phyloP scores from a whole-genome alignment of 1,139 yeast genomes.

The Debaryomyces fabryi region DNA sequence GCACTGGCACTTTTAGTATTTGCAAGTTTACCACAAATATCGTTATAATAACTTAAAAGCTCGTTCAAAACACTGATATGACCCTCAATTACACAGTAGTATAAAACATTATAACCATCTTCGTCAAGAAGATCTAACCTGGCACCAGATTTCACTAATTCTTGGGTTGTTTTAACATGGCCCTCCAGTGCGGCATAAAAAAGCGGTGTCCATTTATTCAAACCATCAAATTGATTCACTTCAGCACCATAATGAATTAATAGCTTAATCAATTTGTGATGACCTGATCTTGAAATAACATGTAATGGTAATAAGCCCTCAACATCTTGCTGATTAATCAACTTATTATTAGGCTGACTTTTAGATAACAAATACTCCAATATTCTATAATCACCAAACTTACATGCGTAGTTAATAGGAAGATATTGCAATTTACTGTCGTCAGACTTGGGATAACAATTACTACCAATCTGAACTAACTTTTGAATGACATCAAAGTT shows the following conservation, averaged over 20 bases:
- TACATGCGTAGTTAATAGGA: conserved; percentile 90
- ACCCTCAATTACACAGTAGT: conserved; percentile 94
- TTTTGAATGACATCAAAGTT: conserved; percentile 56
- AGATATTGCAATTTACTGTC: conserved; percentile 62
- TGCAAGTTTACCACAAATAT: conserved; percentile 20
- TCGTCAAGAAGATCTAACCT: conserved; percentile 75
- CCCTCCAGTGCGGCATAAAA: conserved; percentile 92
- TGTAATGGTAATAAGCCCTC: conserved; percentile 90
- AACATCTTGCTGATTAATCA: conserved; percentile 64
- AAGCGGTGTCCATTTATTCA: conserved; percentile 92
- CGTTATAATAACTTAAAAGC: conserved; percentile 41
- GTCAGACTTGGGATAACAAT: conserved; percentile 55
- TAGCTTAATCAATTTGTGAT: conserved; percentile 64
- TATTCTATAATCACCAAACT: conserved; percentile 74
- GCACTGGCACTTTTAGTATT: background rate
- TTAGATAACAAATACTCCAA: conserved; percentile 58
- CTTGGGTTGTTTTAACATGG: conserved; percentile 68
- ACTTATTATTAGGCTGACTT: conserved; percentile 26
- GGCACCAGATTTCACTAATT: conserved; percentile 74
- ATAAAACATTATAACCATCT: conserved; percentile 79
- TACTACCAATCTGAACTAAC: conserved; percentile 51
- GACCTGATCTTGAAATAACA: conserved; percentile 86
- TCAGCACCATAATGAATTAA: conserved; percentile 75
- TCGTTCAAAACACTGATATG: conserved; percentile 78
- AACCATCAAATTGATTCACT: conserved; percentile 77